Evolutionary conservation across 495 filamentous ascomycete genomes (phyloP).

Genomic region (Podospora anserina): DNA sequence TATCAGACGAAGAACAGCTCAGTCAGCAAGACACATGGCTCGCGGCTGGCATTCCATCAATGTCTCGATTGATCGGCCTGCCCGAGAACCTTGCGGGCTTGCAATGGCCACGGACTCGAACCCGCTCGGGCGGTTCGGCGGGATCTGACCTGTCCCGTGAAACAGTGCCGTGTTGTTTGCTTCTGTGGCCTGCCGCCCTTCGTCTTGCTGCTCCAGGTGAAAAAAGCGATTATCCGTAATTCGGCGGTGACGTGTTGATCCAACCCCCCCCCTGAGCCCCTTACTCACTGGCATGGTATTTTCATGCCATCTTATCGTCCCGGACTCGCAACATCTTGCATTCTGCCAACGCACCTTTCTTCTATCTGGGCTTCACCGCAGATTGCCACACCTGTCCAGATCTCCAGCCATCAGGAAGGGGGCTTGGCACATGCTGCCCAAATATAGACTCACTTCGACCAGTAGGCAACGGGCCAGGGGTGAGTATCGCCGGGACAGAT

Average conservation of each 20-base stretch:
- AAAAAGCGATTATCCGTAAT: not conserved
- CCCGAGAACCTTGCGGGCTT: not conserved
- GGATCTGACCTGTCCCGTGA: slow-evolving; percentile 18
- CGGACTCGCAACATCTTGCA: not conserved
- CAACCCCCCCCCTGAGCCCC: not conserved
- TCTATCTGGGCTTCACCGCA: not conserved
- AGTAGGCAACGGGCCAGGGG: not conserved
- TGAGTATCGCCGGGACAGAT: not conserved
- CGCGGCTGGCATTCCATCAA: not conserved
- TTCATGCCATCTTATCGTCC: not conserved
- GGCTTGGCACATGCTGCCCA: not conserved
- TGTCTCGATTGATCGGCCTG: not conserved
- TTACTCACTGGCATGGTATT: not conserved
- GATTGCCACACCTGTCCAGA: not conserved
- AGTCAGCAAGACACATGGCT: not conserved
- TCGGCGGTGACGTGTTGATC: not conserved
- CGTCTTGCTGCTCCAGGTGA: not conserved
- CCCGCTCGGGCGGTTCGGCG: slow-evolving; percentile 2
- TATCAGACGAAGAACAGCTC: not conserved
- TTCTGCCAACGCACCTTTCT: not conserved
- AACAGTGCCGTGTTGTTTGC: not conserved
- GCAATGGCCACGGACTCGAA: not conserved
- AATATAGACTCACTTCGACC: not conserved
- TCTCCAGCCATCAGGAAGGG: not conserved
- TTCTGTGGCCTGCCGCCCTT: not conserved